phyloP scores from a whole-genome alignment of 176 grass and related monocot genomes.

The Saccharum officinarum region DNA sequence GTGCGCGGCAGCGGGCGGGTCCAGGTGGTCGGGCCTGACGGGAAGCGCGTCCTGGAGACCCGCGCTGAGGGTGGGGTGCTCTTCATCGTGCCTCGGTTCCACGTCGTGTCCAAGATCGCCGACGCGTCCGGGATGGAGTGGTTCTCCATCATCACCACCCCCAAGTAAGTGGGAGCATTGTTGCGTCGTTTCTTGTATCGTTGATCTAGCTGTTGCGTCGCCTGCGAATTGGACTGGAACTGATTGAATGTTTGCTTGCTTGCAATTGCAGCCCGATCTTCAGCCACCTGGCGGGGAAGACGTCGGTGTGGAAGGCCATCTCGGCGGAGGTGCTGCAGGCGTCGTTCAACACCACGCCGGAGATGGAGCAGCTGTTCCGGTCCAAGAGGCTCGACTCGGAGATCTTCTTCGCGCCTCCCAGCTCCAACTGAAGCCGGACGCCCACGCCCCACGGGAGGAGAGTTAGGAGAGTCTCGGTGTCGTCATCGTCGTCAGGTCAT shows the following conservation, averaged over 20 bases:
- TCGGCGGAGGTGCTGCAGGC: slow-evolving; percentile 69
- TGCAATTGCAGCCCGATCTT: slow-evolving; percentile 73
- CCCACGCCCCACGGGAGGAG: background rate
- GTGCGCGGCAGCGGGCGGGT: slow-evolving; percentile 69
- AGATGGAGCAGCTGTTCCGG: slow-evolving; percentile 78
- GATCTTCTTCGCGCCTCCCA: slow-evolving; percentile 75
- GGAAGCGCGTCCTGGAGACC: too few species aligned
- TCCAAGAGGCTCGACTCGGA: slow-evolving; percentile 79
- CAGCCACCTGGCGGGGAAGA: slow-evolving; percentile 70
- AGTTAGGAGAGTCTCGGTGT: background rate
- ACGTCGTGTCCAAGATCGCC: slow-evolving; percentile 76
- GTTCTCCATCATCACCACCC: slow-evolving; percentile 97
- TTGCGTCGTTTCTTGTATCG: too few species aligned
- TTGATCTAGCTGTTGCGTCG: too few species aligned
- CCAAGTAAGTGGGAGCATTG: slow-evolving; percentile 81
- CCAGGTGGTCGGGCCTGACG: too few species aligned
- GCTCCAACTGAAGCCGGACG: slow-evolving; percentile 17
- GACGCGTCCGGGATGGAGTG: slow-evolving; percentile 74
- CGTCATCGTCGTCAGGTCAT: background rate
- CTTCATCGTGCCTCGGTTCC: too few species aligned
- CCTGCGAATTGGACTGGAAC: too few species aligned
- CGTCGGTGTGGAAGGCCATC: slow-evolving; percentile 89
- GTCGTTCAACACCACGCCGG: slow-evolving; percentile 63
- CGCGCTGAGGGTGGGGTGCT: too few species aligned
- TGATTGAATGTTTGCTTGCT: too few species aligned